These are phyloP conservation scores for Quercus dentata DNA, from an alignment of 306 rosid genomes.

Conservation along the genomic window DNA sequence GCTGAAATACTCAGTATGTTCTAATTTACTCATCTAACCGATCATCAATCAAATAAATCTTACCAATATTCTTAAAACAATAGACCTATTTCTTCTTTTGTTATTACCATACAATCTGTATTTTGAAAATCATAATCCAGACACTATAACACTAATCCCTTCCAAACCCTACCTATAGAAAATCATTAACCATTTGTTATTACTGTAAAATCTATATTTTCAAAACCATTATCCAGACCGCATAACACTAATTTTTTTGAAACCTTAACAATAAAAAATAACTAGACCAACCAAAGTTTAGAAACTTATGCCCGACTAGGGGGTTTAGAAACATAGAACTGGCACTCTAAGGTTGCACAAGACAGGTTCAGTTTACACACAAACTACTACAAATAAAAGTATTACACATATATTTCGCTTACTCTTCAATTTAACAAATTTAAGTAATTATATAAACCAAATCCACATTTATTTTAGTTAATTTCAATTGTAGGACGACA, in stretches of 20 bases:
- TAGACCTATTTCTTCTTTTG: slow-evolving; percentile 2
- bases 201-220: background rate
- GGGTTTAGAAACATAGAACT: background rate
- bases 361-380: background rate
- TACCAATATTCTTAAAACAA: background rate
- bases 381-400: background rate
- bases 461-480: background rate
- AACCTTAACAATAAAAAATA: background rate
- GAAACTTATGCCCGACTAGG: background rate
- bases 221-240: background rate
- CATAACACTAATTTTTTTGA: background rate
- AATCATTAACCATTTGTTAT: background rate
- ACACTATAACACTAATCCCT: background rate
- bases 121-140: background rate
- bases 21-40: background rate
- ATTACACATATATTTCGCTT: background rate
- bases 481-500: background rate
- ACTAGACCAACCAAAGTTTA: background rate
- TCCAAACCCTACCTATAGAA: background rate
- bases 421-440: background rate
- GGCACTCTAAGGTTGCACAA: background rate
- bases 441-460: background rate
- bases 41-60: background rate
- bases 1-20: background rate
- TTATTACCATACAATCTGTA: background rate